phyloP scores from a whole-genome alignment of 2,329 filamentous ascomycete species.

The Akanthomyces dipterigenus region DNA sequence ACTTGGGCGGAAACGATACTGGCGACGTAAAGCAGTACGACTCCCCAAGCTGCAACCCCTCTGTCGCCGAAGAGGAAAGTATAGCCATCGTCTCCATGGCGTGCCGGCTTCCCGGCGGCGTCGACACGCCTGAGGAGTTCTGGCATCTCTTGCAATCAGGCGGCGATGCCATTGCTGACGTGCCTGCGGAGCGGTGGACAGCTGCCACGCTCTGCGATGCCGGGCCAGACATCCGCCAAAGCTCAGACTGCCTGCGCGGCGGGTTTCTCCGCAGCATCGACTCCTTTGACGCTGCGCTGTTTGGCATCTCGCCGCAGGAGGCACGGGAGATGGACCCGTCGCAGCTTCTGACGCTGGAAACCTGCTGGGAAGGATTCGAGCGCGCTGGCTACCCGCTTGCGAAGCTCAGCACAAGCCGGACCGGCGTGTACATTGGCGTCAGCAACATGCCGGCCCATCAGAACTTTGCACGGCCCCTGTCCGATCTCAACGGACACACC shows the following conservation, averaged over 20 bases:
- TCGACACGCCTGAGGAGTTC: neutral
- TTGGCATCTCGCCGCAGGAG: neutral
- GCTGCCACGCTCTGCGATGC: neutral
- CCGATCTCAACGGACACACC: neutral
- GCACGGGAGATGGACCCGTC: neutral
- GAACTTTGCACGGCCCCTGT: too few species aligned
- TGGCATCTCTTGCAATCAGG: neutral
- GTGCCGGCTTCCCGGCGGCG: neutral
- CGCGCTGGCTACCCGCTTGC: neutral
- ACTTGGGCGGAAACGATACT: neutral
- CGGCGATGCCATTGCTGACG: neutral
- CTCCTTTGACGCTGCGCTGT: neutral
- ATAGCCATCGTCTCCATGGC: neutral
- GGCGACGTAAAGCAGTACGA: neutral
- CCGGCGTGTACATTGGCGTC: neutral
- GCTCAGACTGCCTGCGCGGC: neutral
- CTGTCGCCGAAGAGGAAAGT: neutral
- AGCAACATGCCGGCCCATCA: neutral
- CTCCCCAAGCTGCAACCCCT: too few species aligned
- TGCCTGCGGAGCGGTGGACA: neutral
- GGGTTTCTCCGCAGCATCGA: neutral
- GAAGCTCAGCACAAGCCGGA: neutral
- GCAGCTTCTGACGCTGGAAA: neutral
- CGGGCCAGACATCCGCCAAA: neutral
- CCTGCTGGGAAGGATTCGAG: neutral